Percentiles rank a stretch among this genome's conserved stretches.
phyloP scores from a whole-genome alignment of 169 alveolate genomes.

The Toxoplasma gondii region DNA sequence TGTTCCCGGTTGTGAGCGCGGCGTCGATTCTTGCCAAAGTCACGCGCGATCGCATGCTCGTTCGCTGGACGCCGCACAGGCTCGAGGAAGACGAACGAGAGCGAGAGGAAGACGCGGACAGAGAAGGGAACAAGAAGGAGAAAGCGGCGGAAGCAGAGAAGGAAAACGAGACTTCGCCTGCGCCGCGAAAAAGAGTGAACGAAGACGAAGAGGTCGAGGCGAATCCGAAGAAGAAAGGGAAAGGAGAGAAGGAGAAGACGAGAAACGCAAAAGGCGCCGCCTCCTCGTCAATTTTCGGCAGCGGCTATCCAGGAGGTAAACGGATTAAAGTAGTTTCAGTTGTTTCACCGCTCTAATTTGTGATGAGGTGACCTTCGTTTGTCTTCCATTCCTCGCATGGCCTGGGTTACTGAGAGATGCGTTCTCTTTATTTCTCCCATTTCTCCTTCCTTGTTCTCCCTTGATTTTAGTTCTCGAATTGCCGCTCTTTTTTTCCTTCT shows the following conservation, averaged over 20 bases:
- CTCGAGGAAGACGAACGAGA: neutral
- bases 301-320: constrained; percentile 10
- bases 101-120: neutral
- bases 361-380: neutral
- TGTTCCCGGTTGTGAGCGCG: constrained; percentile 95
- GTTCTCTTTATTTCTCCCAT: too few species aligned
- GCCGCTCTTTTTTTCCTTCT: neutral
- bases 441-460: too few species aligned
- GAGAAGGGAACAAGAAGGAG: neutral
- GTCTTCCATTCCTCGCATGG: too few species aligned
- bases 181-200: neutral
- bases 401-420: too few species aligned
- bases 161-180: neutral
- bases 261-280: neutral
- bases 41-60: constrained; percentile 89
- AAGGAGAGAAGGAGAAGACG: neutral
- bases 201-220: neutral
- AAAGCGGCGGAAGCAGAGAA: neutral
- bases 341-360: neutral
- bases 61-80: constrained; percentile 35
- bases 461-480: too few species aligned
- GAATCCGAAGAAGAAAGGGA: neutral
- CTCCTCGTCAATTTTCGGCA: neutral
- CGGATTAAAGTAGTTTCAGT: neutral
- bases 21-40: constrained; percentile 98